Percentiles rank a stretch among this genome's conserved stretches.
Evolutionary conservation across 768 basidiomycete genomes (phyloP).

Genomic region (Suillus americanus): DNA sequence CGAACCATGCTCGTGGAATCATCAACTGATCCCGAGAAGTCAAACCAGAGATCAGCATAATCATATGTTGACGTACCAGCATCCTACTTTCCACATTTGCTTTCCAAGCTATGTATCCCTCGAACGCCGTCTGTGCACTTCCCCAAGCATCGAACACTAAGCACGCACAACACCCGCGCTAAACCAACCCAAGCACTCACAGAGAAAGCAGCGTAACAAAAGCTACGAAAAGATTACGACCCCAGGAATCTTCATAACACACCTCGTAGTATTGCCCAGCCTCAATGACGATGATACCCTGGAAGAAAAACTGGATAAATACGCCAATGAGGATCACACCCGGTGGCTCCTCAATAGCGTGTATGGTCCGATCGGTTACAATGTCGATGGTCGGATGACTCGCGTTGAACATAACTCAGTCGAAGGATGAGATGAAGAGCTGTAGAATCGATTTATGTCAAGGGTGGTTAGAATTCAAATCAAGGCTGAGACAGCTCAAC

Average conservation of each 20-base stretch:
- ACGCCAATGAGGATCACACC: constrained; percentile 46
- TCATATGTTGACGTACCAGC: constrained; percentile 33
- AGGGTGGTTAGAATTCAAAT: neutral
- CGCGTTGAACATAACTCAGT: neutral
- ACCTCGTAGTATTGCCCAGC: constrained; percentile 41
- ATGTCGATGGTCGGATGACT: neutral
- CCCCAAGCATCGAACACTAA: neutral
- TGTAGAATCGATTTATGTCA: neutral
- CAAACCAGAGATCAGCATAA: constrained; percentile 4
- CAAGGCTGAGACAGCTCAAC: neutral
- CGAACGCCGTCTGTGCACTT: constrained; percentile 40
- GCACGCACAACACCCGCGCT: neutral
- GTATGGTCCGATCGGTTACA: constrained; percentile 10
- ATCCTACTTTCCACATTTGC: constrained; percentile 29
- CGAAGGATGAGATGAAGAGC: neutral
- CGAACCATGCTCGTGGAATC: constrained; percentile 42
- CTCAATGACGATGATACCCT: constrained; percentile 43
- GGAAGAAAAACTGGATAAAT: constrained; percentile 47
- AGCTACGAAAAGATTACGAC: constrained; percentile 42
- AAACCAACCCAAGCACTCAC: constrained; percentile 28
- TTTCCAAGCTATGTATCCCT: constrained; percentile 44
- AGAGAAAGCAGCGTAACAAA: constrained; percentile 40
- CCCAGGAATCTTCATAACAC: constrained; percentile 43
- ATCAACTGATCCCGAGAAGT: constrained; percentile 12
- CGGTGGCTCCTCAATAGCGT: constrained; percentile 30